Conservation (phyloP, 768 basidiomycete species). For the Leccinellum albellum region DNA sequence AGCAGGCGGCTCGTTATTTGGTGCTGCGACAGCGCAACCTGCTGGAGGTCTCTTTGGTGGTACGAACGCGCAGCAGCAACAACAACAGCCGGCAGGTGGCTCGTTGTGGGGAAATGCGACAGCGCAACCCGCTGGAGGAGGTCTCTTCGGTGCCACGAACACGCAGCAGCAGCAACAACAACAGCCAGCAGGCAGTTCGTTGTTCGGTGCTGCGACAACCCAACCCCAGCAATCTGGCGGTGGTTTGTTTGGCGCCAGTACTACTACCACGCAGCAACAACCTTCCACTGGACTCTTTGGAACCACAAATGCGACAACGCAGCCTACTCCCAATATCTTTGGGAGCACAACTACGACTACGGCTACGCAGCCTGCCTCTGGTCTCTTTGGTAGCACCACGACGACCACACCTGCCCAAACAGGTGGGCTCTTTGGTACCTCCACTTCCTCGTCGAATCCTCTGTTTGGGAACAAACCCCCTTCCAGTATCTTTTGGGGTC, state of each 20-base stretch:
- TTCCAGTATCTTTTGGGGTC: conserved; percentile 28
- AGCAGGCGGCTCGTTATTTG: background rate
- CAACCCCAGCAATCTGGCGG: conserved; percentile 23
- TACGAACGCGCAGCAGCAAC: conserved; percentile 16
- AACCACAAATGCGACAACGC: conserved; percentile 11
- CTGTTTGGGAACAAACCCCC: conserved; percentile 37
- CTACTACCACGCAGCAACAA: conserved; percentile 18
- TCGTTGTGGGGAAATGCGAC: no score
- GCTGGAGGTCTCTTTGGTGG: conserved; percentile 2
- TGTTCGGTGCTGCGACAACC: conserved; percentile 20
- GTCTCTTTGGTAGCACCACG: conserved; percentile 27
- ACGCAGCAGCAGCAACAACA: conserved; percentile 18
- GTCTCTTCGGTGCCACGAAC: conserved; percentile 2
- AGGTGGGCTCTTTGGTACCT: conserved; percentile 28
- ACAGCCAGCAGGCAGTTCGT: background rate
- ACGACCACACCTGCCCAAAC: conserved; percentile 17
- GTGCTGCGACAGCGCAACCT: background rate
- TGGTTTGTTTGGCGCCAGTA: conserved; percentile 14
- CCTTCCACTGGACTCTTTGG: conserved; percentile 26
- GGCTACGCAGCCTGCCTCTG: conserved; percentile 14
- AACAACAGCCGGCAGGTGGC: background rate
- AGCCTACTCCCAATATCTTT: conserved; percentile 26
- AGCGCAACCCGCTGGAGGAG: no score
- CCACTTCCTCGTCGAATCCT: conserved; percentile 26
- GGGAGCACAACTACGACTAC: conserved; percentile 1